These are phyloP conservation scores for Plantago ovata DNA, from an alignment of 257 asterid species.

Conservation along the genomic window DNA sequence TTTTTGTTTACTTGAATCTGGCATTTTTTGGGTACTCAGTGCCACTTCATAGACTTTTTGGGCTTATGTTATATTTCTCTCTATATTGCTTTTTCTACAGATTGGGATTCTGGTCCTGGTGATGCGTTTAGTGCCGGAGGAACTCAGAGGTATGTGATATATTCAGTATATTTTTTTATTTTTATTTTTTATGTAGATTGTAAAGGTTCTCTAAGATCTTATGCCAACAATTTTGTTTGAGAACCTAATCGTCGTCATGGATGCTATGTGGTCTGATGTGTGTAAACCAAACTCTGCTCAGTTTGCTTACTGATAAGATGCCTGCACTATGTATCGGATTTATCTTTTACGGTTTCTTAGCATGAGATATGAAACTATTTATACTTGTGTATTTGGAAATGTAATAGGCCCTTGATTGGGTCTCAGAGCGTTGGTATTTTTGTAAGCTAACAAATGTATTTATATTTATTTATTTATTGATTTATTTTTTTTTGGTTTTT, in stretches of 20 bases:
- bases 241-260: neutral
- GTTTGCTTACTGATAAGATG: no score
- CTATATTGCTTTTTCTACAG: conserved; percentile 34
- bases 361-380: no score
- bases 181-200: neutral
- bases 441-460: no score
- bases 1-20: neutral
- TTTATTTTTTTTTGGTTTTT: no score
- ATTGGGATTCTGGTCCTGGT: conserved; percentile 84
- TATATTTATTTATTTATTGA: no score
- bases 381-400: no score
- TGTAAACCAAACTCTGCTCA: no score
- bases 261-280: neutral
- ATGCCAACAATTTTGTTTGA: neutral
- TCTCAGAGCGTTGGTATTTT: no score
- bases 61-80: conserved; percentile 5
- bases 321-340: no score
- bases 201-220: neutral
- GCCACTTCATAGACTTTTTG: neutral
- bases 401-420: no score
- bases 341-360: no score
- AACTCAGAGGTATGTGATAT: conserved; percentile 50
- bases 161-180: no score
- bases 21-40: neutral
- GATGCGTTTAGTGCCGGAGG: conserved; percentile 60